Evolutionary conservation across 2,329 filamentous ascomycete genomes (phyloP).

Genomic region (Dothideomycetes sp.): DNA sequence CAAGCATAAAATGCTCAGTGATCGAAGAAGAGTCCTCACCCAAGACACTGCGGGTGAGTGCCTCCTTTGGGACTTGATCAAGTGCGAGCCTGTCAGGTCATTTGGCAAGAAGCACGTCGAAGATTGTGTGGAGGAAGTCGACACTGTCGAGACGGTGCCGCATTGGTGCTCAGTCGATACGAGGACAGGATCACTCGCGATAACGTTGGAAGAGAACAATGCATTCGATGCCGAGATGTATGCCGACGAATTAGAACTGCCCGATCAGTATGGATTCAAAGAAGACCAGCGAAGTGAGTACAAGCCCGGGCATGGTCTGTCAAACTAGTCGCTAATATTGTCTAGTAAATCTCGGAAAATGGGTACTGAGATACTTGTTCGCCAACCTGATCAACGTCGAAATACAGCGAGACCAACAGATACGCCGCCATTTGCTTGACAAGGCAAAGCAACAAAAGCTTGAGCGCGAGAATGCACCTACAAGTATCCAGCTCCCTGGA

Average conservation of each 20-base stretch:
- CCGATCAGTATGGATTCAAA: slow-evolving; percentile 66
- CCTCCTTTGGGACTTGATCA: slow-evolving; percentile 84
- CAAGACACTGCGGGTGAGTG: slow-evolving; percentile 93
- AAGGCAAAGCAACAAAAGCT: slow-evolving; percentile 47
- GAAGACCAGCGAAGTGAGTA: slow-evolving; percentile 95
- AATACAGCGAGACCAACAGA: slow-evolving; percentile 65
- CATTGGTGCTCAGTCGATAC: slow-evolving; percentile 97
- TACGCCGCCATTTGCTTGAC: slow-evolving; percentile 57
- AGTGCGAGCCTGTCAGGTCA: slow-evolving; percentile 79
- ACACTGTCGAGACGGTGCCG: slow-evolving; percentile 78
- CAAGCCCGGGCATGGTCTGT: no score
- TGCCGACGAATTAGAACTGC: slow-evolving; percentile 71
- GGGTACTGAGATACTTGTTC: slow-evolving; percentile 89
- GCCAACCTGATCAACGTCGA: slow-evolving; percentile 82
- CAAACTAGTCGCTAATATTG: slow-evolving; percentile 12
- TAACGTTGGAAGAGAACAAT: slow-evolving; percentile 85
- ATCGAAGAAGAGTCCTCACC: slow-evolving; percentile 78
- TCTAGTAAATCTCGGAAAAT: slow-evolving; percentile 87
- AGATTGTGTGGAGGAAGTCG: slow-evolving; percentile 77
- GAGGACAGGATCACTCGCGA: slow-evolving; percentile 80
- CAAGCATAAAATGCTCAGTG: slow-evolving; percentile 85
- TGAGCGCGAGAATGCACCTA: slow-evolving; percentile 48
- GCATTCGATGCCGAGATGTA: slow-evolving; percentile 98
- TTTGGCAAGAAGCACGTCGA: slow-evolving; percentile 92
- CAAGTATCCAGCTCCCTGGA: slow-evolving; percentile 47